Evolutionary conservation across 441 rosid genomes (phyloP).

Genomic region (Gossypium trilobum): DNA sequence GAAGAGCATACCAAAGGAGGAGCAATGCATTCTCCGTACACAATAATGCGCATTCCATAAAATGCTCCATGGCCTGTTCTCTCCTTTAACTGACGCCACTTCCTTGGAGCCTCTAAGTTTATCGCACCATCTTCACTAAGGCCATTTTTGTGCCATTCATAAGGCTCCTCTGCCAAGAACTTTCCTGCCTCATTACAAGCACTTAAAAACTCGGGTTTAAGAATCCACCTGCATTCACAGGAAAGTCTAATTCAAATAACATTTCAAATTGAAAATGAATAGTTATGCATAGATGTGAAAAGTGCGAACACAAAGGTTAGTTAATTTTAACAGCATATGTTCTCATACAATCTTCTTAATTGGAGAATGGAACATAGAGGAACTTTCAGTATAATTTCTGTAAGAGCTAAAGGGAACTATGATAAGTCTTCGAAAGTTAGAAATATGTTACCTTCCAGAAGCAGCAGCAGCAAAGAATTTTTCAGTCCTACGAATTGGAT

Average conservation of each 20-base stretch:
- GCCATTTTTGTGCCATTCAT: slow-evolving; percentile 70
- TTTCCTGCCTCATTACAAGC: slow-evolving; percentile 68
- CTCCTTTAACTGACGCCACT: slow-evolving; percentile 75
- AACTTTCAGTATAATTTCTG: neutral
- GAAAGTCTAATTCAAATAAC: neutral
- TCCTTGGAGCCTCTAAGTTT: slow-evolving; percentile 75
- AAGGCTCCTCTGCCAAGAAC: slow-evolving; percentile 61
- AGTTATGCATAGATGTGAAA: neutral
- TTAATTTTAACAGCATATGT: neutral
- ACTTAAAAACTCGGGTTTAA: slow-evolving; percentile 64
- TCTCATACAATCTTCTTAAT: neutral
- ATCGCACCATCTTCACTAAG: slow-evolving; percentile 76
- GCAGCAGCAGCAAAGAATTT: slow-evolving; percentile 88
- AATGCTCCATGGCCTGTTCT: slow-evolving; percentile 93
- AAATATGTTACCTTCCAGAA: slow-evolving; percentile 63
- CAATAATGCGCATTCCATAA: slow-evolving; percentile 57
- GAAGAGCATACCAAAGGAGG: slow-evolving; percentile 69
- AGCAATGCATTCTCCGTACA: slow-evolving; percentile 80
- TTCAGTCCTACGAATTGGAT: slow-evolving; percentile 72
- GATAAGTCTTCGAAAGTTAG: neutral
- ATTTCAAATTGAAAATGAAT: neutral
- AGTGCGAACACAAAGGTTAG: neutral
- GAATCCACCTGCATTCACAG: slow-evolving; percentile 58
- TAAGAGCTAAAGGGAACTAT: neutral
- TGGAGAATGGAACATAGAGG: neutral